Base-by-base conservation (phyloP, 2,329 filamentous ascomycete genomes). In the Aspergillus persii region DNA sequence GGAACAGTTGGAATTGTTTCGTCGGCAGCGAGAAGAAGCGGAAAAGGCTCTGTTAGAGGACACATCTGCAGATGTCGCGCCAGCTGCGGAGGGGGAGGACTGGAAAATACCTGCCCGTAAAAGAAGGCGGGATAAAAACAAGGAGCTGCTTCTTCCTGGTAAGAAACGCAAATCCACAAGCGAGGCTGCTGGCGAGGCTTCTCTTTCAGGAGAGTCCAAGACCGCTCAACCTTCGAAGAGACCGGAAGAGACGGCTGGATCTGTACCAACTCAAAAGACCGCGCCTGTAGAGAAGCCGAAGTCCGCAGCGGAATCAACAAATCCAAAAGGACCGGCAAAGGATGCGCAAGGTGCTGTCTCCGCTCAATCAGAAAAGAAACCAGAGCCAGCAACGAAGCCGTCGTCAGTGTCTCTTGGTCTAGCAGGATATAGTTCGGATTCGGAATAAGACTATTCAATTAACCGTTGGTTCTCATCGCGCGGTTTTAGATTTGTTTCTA, bases 1-100 rank as follows among this genome's bases (percentile, higher is more conserved):
- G 4, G 83, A 86, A 62, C 82, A 85, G 66, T 73, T 89, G 9
- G 84, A 86, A 46, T 67, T 77, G 1, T 89, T 88, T 64, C 80
- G 84, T 31, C 80, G 79, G 61, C 83, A 84, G 66, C 84, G 84
- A 60, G 84, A 87, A 62, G 81, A 85, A 62, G 83, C 81, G 0
- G 85, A 87, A 69, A 81, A 81, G 64, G 79, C 76, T 62, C 66
- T 78, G 8, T 58, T 76, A 8, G 77, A 78, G 50, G 71, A 75
- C 26, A 71, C 68, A n/a, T 68, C 71, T 4, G 72, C 64, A 11
- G 69, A 75, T 47, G 66, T 70, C 3, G 67, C 64, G 1, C 70
- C 67, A 26, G 56, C 72, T 2, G 70, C 67, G 3, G 72, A 76
- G 52, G 74, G 75, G 54, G 78, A 80, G 52, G 74, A 80, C 54